Percentiles rank a stretch among this genome's conserved stretches.
These are phyloP conservation scores for Candida maesae DNA, from an alignment of 805 yeast species.

Conservation along the genomic window DNA sequence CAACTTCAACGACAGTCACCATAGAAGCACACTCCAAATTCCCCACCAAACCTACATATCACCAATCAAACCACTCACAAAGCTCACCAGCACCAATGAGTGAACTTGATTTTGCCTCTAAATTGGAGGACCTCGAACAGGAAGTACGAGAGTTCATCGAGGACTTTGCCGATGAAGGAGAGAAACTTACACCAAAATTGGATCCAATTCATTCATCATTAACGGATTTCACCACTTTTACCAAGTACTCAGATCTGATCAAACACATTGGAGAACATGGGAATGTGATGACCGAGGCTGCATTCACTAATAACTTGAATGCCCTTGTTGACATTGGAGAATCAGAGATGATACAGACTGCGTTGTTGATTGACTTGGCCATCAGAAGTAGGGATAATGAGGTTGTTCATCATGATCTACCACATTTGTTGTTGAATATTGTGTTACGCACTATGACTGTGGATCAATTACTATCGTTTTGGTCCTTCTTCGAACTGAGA, in stretches of 20 bases:
- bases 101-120: no score
- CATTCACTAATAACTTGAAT: conserved; percentile 7
- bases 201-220: no score
- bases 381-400: conserved; percentile 10
- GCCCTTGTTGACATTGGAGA: conserved; percentile 12
- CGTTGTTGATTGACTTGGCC: conserved; percentile 20
- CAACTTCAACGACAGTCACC: no score
- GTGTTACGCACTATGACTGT: conserved; percentile 11
- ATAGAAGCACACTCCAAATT: no score
- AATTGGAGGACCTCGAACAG: no score
- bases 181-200: no score
- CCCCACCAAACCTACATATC: no score
- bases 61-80: no score
- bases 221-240: neutral
- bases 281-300: conserved; percentile 10
- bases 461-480: conserved; percentile 20
- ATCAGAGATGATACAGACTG: conserved; percentile 15
- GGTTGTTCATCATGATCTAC: conserved; percentile 12
- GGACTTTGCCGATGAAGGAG: no score
- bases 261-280: neutral
- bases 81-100: no score
- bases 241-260: neutral
- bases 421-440: conserved; percentile 9
- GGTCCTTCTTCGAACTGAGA: conserved; percentile 22
- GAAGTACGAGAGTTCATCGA: neutral